A percentile compares a stretch with the other conserved stretches of the same genome.
These are phyloP conservation scores for Jamesozyma piceae DNA, from an alignment of 805 yeast species.

Conservation along the genomic window DNA sequence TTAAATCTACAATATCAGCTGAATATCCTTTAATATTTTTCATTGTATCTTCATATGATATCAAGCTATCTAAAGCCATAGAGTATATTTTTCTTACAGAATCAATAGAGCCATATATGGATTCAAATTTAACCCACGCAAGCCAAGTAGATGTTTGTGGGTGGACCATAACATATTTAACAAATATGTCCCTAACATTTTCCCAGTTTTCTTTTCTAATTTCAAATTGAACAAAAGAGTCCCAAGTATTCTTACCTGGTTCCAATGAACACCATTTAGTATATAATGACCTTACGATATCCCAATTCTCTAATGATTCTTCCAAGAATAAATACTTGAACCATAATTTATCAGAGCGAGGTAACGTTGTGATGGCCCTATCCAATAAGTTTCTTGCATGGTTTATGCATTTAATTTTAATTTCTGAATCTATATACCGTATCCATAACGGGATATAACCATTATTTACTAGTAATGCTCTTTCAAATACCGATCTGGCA, in stretches of 20 bases:
- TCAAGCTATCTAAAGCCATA: constrained; percentile 50
- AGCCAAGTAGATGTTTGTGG: constrained; percentile 56
- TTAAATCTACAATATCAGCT: constrained; percentile 35
- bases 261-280: constrained; percentile 76
- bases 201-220: constrained; percentile 50
- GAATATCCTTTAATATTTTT: constrained; percentile 22
- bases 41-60: constrained; percentile 9
- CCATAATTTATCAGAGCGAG: constrained; percentile 82
- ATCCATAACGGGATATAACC: constrained; percentile 79
- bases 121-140: constrained; percentile 68
- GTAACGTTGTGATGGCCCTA: constrained; percentile 63
- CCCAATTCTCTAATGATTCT: constrained; percentile 59
- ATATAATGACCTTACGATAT: constrained; percentile 56
- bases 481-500: constrained; percentile 79
- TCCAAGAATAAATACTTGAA: constrained; percentile 72
- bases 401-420: constrained; percentile 61
- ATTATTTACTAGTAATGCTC: constrained; percentile 71
- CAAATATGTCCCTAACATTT: constrained; percentile 50
- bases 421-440: constrained; percentile 69
- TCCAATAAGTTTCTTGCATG: constrained; percentile 84
- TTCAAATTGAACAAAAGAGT: constrained; percentile 64
- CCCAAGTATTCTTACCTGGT: constrained; percentile 64
- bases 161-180: constrained; percentile 44
- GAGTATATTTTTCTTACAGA: constrained; percentile 56
- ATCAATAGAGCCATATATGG: constrained; percentile 37